phyloP scores from a whole-genome alignment of 2,329 filamentous ascomycete species.

The Aspergillus felis region DNA sequence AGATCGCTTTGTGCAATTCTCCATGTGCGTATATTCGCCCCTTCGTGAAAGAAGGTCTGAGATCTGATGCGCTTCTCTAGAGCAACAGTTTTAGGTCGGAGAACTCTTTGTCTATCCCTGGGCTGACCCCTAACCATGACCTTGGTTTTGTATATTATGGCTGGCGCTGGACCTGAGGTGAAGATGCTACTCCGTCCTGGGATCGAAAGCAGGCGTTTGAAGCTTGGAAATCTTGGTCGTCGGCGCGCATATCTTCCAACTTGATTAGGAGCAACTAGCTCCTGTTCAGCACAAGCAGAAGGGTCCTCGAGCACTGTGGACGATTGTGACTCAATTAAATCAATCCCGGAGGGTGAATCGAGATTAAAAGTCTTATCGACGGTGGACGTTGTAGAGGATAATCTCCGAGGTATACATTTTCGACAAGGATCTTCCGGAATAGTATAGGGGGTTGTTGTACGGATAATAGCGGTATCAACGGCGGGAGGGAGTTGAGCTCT shows the following conservation, averaged over 20 bases:
- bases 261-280: background rate
- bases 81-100: conserved; percentile 17
- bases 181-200: background rate
- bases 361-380: background rate
- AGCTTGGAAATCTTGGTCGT: background rate
- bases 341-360: background rate
- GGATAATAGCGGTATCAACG: background rate
- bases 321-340: background rate
- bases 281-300: background rate
- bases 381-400: background rate
- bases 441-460: background rate
- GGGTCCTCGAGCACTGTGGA: background rate
- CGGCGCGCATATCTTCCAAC: background rate
- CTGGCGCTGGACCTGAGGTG: background rate
- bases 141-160: conserved; percentile 1
- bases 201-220: background rate
- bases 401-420: background rate
- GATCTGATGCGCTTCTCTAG: conserved; percentile 19
- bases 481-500: background rate
- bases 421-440: background rate
- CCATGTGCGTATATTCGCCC: conserved; percentile 16
- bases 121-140: conserved; percentile 12
- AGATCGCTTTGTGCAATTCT: conserved; percentile 18
- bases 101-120: conserved; percentile 11
- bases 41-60: conserved; percentile 16